A percentile compares a stretch with the other conserved stretches of the same genome.
These are phyloP conservation scores for Schizonepeta tenuifolia DNA, from an alignment of 257 asterid species.

Conservation along the genomic window DNA sequence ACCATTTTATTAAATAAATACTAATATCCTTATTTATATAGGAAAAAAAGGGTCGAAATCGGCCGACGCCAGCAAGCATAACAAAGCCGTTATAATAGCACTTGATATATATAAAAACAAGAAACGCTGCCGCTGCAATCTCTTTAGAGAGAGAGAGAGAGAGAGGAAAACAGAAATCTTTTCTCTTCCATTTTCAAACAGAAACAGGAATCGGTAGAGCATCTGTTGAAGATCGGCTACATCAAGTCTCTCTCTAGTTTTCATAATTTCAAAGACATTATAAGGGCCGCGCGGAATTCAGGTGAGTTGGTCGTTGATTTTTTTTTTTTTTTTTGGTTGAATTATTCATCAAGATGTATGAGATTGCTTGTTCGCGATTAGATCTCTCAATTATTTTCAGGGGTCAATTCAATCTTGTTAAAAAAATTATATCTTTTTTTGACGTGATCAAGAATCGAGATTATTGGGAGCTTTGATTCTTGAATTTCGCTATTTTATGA, in stretches of 20 bases:
- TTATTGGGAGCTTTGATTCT: constrained; percentile 11
- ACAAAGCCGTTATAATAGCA: constrained; percentile 46
- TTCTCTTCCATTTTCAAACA: background rate
- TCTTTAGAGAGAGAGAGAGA: constrained; percentile 10
- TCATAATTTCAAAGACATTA: constrained; percentile 15
- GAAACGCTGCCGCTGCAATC: constrained; percentile 7
- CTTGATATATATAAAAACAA: background rate
- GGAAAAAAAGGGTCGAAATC: constrained; percentile 30
- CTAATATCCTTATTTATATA: background rate
- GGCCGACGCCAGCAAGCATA: constrained; percentile 45
- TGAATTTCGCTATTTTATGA: constrained; percentile 14
- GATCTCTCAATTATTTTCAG: constrained; percentile 30
- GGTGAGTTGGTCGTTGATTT: constrained; percentile 27
- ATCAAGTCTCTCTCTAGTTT: background rate
- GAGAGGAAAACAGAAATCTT: background rate
- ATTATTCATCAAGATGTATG: background rate
- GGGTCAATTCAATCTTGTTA: constrained; percentile 13
- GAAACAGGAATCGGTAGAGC: background rate
- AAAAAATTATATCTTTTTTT: background rate
- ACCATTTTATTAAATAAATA: background rate
- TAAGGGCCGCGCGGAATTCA: constrained; percentile 30
- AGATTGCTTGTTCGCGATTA: constrained; percentile 27
- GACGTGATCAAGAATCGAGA: constrained; percentile 21
- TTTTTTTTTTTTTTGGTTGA: background rate
- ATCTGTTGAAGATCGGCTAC: constrained; percentile 14